These are phyloP conservation scores for Tricholoma furcatifolium DNA, from an alignment of 768 basidiomycete species.

Conservation along the genomic window DNA sequence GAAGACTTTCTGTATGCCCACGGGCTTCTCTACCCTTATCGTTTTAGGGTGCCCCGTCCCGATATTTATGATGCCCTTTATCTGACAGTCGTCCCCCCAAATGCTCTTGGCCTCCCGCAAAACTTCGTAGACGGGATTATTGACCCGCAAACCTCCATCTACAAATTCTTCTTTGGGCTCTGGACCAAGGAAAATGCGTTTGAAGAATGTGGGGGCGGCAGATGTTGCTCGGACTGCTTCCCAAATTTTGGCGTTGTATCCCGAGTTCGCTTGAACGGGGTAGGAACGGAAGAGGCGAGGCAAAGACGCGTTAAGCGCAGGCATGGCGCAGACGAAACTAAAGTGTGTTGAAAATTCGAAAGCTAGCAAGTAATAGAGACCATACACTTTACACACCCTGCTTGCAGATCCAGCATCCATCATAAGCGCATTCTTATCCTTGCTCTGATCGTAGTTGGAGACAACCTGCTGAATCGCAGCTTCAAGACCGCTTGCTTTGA, in stretches of 20 bases:
- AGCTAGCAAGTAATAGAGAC: neutral
- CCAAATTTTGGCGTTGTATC: slow-evolving; percentile 22
- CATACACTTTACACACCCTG: slow-evolving; percentile 5
- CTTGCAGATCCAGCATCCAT: neutral
- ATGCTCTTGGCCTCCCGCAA: slow-evolving; percentile 1
- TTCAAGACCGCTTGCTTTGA: neutral
- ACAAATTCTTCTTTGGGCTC: slow-evolving; percentile 9
- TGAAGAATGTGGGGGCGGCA: slow-evolving; percentile 25
- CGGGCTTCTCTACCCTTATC: neutral
- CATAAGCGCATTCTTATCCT: neutral
- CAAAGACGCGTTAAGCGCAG: neutral
- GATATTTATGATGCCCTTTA: slow-evolving; percentile 10
- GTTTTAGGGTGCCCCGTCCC: slow-evolving; percentile 7
- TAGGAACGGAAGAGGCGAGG: slow-evolving; percentile 16
- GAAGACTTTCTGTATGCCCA: neutral
- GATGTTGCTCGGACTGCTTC: slow-evolving; percentile 29
- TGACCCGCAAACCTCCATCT: slow-evolving; percentile 15
- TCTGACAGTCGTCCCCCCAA: neutral
- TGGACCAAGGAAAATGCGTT: slow-evolving; percentile 15
- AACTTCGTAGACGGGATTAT: slow-evolving; percentile 11
- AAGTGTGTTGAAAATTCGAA: neutral
- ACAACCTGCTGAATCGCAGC: slow-evolving; percentile 1
- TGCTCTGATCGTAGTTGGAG: neutral
- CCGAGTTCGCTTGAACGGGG: neutral
- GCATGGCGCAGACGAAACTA: slow-evolving; percentile 11